A percentile compares a stretch with the other conserved stretches of the same genome.
Evolutionary conservation across 2,329 filamentous ascomycete species (phyloP).

Genomic region (Thielaviopsis punctulata): DNA sequence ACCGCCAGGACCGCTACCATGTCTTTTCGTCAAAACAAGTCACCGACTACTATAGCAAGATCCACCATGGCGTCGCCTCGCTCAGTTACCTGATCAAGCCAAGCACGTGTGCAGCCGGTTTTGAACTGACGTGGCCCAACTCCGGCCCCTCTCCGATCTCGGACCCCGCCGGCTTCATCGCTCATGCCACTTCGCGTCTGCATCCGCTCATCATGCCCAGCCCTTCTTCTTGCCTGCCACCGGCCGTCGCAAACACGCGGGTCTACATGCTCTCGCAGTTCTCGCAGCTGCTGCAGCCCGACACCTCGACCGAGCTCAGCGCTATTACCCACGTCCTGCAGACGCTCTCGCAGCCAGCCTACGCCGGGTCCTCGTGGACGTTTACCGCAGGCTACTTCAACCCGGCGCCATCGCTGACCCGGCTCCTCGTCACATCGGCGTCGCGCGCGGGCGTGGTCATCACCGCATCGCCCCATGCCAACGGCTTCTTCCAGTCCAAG

Average conservation of each 20-base stretch:
- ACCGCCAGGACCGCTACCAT: constrained; percentile 88
- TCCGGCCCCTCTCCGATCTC: constrained; percentile 57
- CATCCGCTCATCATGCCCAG: constrained; percentile 42
- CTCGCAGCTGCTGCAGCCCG: constrained; percentile 62
- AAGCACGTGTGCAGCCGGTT: constrained; percentile 33
- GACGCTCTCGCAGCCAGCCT: constrained; percentile 44
- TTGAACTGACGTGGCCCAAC: constrained; percentile 64
- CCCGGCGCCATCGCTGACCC: constrained; percentile 69
- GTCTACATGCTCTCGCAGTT: constrained; percentile 82
- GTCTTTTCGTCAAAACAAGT: constrained; percentile 66
- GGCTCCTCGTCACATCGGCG: constrained; percentile 58
- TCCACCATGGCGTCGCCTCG: constrained; percentile 61
- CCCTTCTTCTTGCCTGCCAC: constrained; percentile 12
- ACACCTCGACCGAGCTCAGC: constrained; percentile 77
- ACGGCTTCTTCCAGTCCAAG: constrained; percentile 81
- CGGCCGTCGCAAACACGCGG: constrained; percentile 37
- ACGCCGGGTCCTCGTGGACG: constrained; percentile 64
- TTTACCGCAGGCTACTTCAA: constrained; percentile 99
- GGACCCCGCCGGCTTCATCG: constrained; percentile 51
- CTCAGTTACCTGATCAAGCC: constrained; percentile 71
- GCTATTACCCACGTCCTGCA: constrained; percentile 59
- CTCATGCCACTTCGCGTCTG: constrained; percentile 49
- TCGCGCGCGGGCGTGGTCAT: constrained; percentile 63
- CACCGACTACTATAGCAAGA: constrained; percentile 62
- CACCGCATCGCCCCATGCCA: constrained; percentile 82